phyloP scores from a whole-genome alignment of 179 eudicot species.

The Nepenthes alata region DNA sequence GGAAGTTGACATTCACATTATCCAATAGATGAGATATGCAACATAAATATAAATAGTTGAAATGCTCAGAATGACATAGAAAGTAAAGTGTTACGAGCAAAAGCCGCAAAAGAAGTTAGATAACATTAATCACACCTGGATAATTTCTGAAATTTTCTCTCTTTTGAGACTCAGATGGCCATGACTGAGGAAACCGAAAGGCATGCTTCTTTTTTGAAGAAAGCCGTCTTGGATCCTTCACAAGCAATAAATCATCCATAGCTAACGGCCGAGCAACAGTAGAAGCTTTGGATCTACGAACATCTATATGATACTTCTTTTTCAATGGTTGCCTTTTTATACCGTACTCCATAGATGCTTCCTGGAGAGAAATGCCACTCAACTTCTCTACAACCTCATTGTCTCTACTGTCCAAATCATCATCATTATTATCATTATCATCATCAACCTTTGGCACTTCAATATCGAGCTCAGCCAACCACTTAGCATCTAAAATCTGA shows the following conservation, averaged over 20 bases:
- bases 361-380: slow-evolving; percentile 71
- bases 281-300: slow-evolving; percentile 15
- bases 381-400: slow-evolving; percentile 46
- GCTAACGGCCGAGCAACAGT: slow-evolving; percentile 33
- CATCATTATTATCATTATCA: slow-evolving; percentile 35
- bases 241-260: slow-evolving; percentile 63
- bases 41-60: neutral
- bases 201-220: slow-evolving; percentile 58
- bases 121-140: slow-evolving; percentile 43
- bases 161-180: slow-evolving; percentile 58
- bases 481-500: slow-evolving; percentile 44
- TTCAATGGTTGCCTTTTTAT: slow-evolving; percentile 30
- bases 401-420: slow-evolving; percentile 30
- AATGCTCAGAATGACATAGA: neutral
- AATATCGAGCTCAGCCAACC: slow-evolving; percentile 32
- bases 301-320: slow-evolving; percentile 30
- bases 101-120: neutral
- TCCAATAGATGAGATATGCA: too few relatives aligned
- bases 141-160: slow-evolving; percentile 40
- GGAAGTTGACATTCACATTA: neutral
- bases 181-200: slow-evolving; percentile 56
- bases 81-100: neutral
- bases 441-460: slow-evolving; percentile 20
- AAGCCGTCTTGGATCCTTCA: slow-evolving; percentile 67
- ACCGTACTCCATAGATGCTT: slow-evolving; percentile 71